These are phyloP conservation scores for Globisporangium megalacanthum DNA, from an alignment of 352 stramenopile genomes.

Conservation along the genomic window DNA sequence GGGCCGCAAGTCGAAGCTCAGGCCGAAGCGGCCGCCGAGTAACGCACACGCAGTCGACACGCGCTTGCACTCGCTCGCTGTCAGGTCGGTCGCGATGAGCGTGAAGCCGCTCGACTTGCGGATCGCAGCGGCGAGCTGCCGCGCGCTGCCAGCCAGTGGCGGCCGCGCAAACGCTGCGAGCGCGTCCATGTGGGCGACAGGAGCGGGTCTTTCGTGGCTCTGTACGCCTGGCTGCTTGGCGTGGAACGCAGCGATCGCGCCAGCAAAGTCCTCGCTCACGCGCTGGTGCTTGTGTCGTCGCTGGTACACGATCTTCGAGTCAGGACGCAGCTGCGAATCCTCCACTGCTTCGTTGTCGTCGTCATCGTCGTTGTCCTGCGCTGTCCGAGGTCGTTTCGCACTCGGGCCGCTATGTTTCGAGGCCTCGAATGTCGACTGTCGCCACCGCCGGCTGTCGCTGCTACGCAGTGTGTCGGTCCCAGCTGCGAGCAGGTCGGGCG, in stretches of 20 bases:
- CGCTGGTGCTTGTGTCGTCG: slow-evolving; percentile 21
- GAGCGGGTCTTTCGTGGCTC: background rate
- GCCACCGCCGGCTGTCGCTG: background rate
- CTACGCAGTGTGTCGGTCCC: background rate
- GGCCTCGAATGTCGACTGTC: background rate
- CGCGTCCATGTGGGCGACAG: background rate
- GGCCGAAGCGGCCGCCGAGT: slow-evolving; percentile 66
- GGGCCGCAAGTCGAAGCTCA: slow-evolving; percentile 60
- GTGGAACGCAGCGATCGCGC: slow-evolving; percentile 41
- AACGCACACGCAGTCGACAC: slow-evolving; percentile 50
- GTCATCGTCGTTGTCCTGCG: background rate
- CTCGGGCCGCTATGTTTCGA: slow-evolving; percentile 3
- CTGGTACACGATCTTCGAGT: background rate
- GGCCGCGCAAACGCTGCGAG: background rate
- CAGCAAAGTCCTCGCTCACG: slow-evolving; percentile 44
- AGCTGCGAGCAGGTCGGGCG: slow-evolving; percentile 10
- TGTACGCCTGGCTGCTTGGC: slow-evolving; percentile 5
- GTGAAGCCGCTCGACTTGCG: slow-evolving; percentile 26
- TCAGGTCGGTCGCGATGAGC: slow-evolving; percentile 59
- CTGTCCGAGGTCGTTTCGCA: slow-evolving; percentile 1
- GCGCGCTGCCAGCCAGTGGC: slow-evolving; percentile 8
- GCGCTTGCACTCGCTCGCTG: slow-evolving; percentile 40
- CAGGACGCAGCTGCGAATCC: slow-evolving; percentile 3
- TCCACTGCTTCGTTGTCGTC: slow-evolving; percentile 34
- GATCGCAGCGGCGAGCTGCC: slow-evolving; percentile 6